Conservation (phyloP, 768 basidiomycete genomes). For the Phaeotremella fagi region DNA sequence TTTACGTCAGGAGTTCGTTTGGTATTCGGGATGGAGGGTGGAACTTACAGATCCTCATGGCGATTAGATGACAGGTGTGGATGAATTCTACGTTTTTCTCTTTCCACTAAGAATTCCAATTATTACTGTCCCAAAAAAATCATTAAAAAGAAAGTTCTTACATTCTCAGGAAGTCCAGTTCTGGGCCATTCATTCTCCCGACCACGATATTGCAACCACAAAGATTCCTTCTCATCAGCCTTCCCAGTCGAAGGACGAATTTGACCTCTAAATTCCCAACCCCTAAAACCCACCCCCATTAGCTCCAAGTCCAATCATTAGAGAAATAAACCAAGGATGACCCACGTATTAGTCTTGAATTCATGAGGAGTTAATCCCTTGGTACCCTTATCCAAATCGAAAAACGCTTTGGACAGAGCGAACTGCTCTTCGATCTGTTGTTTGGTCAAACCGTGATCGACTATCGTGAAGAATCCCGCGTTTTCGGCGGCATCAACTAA, state of each 20-base stretch:
- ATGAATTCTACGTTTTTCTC: background rate
- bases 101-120: background rate
- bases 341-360: background rate
- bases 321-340: background rate
- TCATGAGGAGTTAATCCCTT: background rate
- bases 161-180: background rate
- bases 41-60: background rate
- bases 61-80: background rate
- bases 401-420: background rate
- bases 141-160: background rate
- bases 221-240: background rate
- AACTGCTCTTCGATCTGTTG: background rate
- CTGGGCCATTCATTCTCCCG: background rate
- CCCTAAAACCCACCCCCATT: background rate
- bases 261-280: background rate
- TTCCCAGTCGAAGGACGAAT: background rate
- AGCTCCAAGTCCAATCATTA: background rate
- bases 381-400: background rate
- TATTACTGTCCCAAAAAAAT: background rate
- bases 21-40: background rate
- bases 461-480: background rate
- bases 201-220: background rate
- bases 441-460: background rate
- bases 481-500: background rate
- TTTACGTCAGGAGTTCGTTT: background rate